phyloP scores from a whole-genome alignment of 225 moss, liverwort and hornwort species.

The Sphagnum tenellum region DNA sequence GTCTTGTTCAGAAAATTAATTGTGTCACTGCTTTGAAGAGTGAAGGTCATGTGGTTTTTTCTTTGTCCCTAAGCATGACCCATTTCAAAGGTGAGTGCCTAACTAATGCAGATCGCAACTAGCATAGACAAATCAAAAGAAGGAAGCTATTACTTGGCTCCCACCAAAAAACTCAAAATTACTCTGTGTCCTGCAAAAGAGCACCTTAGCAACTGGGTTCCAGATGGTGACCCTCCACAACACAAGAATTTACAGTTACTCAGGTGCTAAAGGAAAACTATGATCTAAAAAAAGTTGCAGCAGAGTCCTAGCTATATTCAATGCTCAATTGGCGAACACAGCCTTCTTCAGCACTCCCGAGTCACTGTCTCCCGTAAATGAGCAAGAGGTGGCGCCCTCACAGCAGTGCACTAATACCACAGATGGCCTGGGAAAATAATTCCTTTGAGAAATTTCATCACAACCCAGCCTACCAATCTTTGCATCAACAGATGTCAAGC shows the following conservation, averaged over 20 bases:
- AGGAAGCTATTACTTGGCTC: too few species aligned
- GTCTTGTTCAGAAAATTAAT: too few species aligned
- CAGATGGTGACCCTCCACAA: constrained; percentile 48
- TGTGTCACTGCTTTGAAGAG: too few species aligned
- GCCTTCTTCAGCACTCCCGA: constrained; percentile 48
- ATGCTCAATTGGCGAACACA: constrained; percentile 9
- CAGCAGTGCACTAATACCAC: constrained; percentile 47
- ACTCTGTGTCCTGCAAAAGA: too few species aligned
- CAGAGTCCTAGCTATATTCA: constrained; percentile 21
- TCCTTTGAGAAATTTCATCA: constrained; percentile 8
- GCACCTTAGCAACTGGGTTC: constrained; percentile 26
- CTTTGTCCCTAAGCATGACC: too few species aligned
- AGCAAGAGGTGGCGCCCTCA: constrained; percentile 49
- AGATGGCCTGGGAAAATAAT: constrained; percentile 18
- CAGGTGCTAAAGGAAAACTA: constrained; percentile 30
- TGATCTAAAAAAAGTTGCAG: constrained; percentile 34
- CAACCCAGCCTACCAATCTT: constrained; percentile 11
- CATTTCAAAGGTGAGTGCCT: too few species aligned
- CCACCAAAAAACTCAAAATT: too few species aligned
- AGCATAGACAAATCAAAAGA: too few species aligned
- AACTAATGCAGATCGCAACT: too few species aligned
- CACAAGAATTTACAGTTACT: constrained; percentile 23
- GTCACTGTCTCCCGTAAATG: constrained; percentile 38
- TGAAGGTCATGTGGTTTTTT: too few species aligned
- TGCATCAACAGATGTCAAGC: constrained; percentile 4